These are phyloP conservation scores for Phytophthora hybrid DNA, from an alignment of 352 stramenopile genomes.

Conservation along the genomic window DNA sequence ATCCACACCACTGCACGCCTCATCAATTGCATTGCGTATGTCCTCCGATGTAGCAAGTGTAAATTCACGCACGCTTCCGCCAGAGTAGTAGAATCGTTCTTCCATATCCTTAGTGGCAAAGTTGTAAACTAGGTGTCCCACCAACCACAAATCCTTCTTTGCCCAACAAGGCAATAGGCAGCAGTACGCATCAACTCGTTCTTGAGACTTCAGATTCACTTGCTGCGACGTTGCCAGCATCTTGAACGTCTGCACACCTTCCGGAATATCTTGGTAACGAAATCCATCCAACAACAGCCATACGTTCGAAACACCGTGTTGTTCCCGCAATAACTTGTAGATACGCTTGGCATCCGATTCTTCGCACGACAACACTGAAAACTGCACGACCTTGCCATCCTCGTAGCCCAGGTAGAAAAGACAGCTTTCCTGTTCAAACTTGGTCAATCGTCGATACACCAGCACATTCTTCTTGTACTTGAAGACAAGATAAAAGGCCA, in stretches of 20 bases:
- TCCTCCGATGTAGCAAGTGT: constrained; percentile 3
- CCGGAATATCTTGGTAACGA: constrained; percentile 7
- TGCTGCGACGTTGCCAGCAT: constrained; percentile 37
- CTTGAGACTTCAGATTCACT: constrained; percentile 23
- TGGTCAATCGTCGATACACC: too few relatives aligned
- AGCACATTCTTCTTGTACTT: too few relatives aligned
- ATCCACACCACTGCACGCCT: constrained; percentile 5
- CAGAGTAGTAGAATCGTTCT: constrained; percentile 20
- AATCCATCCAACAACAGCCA: constrained; percentile 22
- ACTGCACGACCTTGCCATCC: too few relatives aligned
- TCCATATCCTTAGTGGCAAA: constrained; percentile 14
- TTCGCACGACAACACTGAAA: too few relatives aligned
- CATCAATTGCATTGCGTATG: constrained; percentile 1
- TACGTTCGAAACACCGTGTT: constrained; percentile 5
- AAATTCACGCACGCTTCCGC: constrained; percentile 27
- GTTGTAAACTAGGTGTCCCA: not conserved
- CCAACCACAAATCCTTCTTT: constrained; percentile 10
- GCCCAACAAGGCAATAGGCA: constrained; percentile 25
- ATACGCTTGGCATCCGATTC: too few relatives aligned
- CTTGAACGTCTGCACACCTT: constrained; percentile 20
- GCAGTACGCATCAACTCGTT: constrained; percentile 16
- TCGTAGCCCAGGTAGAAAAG: too few relatives aligned
- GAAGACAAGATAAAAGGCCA: too few relatives aligned
- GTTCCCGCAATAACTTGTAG: too few relatives aligned
- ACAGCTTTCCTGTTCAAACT: too few relatives aligned